Base-by-base conservation (phyloP, 768 basidiomycete species). In the Tricholoma hemisulphureum region DNA sequence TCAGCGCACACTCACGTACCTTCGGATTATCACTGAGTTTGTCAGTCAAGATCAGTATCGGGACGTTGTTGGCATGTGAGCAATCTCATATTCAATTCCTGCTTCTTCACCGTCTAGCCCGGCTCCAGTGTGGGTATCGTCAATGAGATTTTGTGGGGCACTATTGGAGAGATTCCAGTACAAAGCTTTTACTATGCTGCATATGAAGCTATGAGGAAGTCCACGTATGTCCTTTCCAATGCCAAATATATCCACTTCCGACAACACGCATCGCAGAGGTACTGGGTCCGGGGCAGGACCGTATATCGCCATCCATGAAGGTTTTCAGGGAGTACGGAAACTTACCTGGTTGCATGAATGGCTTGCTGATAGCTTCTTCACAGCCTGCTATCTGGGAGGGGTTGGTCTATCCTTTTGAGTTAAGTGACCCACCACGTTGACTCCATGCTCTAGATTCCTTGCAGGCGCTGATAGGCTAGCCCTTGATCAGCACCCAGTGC, bases 11-110 rank as follows among this genome's bases (percentile, higher is more conserved):
- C 75, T 94, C 34, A 82, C 89, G 68, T 87, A 89, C 63, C 85
- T 95, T 59, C 82, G 93, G 23, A 78, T 87, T 32, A 71, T 91
- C 61, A 80, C 83, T 48, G 87, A 91, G 73, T 96, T 95, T 76
- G 86, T 95, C 69, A 82, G 83, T 3, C 89, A 93, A 69, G 83
- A 87, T 16, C 67, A 76, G 56, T 76, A 75, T 57, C 66, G 61
- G 28, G 63, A 62, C 77, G 83, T 61, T 31, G 59, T 62, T 4
- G 57, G 51, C 48, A 55, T 63, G 64, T 65, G 65, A 78, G 77
- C 43, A 23, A 29, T 18, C 18, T 6, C 16, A 6, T 57, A 20
- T 28, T 28, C 51, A 45, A 16, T 51, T 53, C 41, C 58, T 59
- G 59, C 31, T 37, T 45, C 57, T 48, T 32, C 11, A 41, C 2